Conservation (phyloP, 2,329 filamentous ascomycete species). For the Aspergillus sp. region DNA sequence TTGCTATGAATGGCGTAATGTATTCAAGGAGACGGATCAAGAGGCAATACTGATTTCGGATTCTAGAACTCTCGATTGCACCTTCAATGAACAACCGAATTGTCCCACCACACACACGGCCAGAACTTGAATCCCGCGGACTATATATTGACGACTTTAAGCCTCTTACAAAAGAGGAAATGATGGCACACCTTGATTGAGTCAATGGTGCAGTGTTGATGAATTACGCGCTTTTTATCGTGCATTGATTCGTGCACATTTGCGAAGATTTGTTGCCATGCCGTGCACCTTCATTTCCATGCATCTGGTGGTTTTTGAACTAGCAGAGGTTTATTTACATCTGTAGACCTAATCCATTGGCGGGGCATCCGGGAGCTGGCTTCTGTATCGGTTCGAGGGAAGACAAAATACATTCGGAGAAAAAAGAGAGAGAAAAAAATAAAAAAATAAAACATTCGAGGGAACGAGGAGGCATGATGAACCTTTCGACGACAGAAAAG, state of each 20-base stretch:
- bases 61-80: constrained; percentile 88
- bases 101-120: constrained; percentile 78
- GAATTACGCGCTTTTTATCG: constrained; percentile 39
- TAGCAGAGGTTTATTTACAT: constrained; percentile 28
- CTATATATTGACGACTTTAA: constrained; percentile 94
- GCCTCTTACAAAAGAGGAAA: constrained; percentile 87
- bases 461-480: constrained; percentile 15
- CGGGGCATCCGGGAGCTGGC: constrained; percentile 25
- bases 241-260: constrained; percentile 33
- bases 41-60: neutral
- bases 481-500: constrained; percentile 27
- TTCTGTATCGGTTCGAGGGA: constrained; percentile 20
- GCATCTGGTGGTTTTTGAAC: constrained; percentile 33
- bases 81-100: constrained; percentile 83
- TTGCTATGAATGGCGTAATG: neutral
- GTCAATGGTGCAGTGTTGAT: constrained; percentile 35
- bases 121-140: constrained; percentile 71
- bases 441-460: constrained; percentile 10
- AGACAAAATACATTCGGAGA: constrained; percentile 16
- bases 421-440: constrained; percentile 11
- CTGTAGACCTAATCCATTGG: constrained; percentile 28
- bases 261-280: constrained; percentile 31
- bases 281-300: constrained; percentile 31
- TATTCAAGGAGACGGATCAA: constrained; percentile 8
- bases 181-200: constrained; percentile 98